Base-by-base conservation (phyloP, 495 filamentous ascomycete species). In the Durotheca rogersii region DNA sequence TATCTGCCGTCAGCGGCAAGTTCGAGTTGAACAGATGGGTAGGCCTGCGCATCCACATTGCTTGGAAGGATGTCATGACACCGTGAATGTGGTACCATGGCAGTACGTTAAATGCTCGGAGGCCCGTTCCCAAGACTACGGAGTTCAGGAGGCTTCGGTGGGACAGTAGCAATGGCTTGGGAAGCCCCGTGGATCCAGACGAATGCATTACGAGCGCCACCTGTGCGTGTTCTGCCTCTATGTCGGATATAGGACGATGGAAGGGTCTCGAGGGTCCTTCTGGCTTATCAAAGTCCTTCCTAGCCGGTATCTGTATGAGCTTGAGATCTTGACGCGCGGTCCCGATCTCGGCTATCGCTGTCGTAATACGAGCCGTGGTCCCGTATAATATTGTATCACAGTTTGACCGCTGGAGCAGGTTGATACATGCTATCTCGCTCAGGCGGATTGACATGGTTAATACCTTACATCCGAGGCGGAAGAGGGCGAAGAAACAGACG, bases 381-480 rank as follows among this genome's bases (percentile, higher is more conserved):
- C 63, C 60, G 40, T 58, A 32, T 6, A 79, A 49, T 15, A 80
- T 64, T 9, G 68, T 66, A 41, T 73, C 71, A 19, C 65, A 65
- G 15, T 65, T 53, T 4, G 75, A 73, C 10, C 68, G 65, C 33
- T 72, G 58, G 0, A 85, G 67, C 3, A 85, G 58, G 21, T 77
- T 74, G 11, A 75, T 68, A 48, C 74, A 79, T 20, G 80, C 81
- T 3, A 66, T 61, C 0, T 72, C 65, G 6, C 77, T 71, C 11
- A 84, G 62, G 29, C 82, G 75, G 11, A 79, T 79, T 0, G 82
- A 86, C 7, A 86, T 64, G 51, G 80, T 76, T 56, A 86, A 71
- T 16, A 76, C 69, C 4, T 75, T 79, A 51, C 78, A 81, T 17
- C 81, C 82, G 2, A 83, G 61, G 12, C 82, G 72, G 40, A 72